Evolutionary conservation across 2,329 filamentous ascomycete genomes (phyloP).

Genomic region (Setomelanomma holmii): DNA sequence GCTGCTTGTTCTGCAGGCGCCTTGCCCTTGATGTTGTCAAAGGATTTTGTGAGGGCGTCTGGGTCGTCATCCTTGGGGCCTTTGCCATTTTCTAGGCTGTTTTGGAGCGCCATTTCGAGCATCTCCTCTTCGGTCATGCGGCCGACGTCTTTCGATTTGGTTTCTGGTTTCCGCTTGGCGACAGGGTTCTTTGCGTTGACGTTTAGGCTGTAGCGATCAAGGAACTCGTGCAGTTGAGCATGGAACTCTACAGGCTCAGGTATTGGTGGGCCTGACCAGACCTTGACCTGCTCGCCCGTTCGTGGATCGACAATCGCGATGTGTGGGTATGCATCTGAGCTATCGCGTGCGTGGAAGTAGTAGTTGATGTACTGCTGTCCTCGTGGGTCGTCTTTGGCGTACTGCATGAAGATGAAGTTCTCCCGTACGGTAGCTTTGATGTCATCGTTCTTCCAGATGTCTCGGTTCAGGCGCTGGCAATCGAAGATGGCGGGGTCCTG

Average conservation of each 20-base stretch:
- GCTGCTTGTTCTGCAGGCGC: slow-evolving; percentile 30
- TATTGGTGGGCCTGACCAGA: slow-evolving; percentile 87
- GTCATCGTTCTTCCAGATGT: slow-evolving; percentile 89
- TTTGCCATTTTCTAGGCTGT: slow-evolving; percentile 72
- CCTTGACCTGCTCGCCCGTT: slow-evolving; percentile 96
- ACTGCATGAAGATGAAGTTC: slow-evolving; percentile 96
- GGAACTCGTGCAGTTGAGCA: slow-evolving; percentile 90
- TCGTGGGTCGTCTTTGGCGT: slow-evolving; percentile 81
- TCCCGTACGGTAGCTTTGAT: slow-evolving; percentile 83
- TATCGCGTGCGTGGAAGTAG: slow-evolving; percentile 83
- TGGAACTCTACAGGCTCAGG: slow-evolving; percentile 81
- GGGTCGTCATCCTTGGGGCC: slow-evolving; percentile 74
- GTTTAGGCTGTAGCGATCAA: slow-evolving; percentile 94
- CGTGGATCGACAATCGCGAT: slow-evolving; percentile 95
- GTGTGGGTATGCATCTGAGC: slow-evolving; percentile 90
- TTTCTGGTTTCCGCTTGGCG: slow-evolving; percentile 75
- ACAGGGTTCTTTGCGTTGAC: slow-evolving; percentile 92
- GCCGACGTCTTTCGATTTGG: slow-evolving; percentile 75
- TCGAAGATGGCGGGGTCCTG: slow-evolving; percentile 94
- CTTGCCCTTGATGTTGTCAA: slow-evolving; percentile 63
- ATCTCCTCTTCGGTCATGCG: slow-evolving; percentile 97
- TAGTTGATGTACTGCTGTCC: slow-evolving; percentile 86
- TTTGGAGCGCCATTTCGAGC: slow-evolving; percentile 90
- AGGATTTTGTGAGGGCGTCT: slow-evolving; percentile 81
- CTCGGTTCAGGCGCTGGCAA: slow-evolving; percentile 91